Conservation (phyloP, 2,329 filamentous ascomycete genomes). For the Alternaria sp. region DNA sequence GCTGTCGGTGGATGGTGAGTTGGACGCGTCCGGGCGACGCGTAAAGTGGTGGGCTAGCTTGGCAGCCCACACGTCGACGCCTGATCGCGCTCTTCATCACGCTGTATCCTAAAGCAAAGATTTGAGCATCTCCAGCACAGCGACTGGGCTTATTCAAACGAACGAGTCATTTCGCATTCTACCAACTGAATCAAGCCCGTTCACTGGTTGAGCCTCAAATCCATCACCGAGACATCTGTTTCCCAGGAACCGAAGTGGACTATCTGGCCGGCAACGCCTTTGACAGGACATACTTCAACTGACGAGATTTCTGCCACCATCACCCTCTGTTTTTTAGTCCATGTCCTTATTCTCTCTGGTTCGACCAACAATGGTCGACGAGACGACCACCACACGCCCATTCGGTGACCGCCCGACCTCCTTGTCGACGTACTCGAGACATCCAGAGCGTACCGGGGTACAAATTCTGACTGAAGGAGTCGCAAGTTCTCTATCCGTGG, state of each 20-base stretch:
- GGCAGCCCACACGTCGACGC: constrained; percentile 12
- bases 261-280: neutral
- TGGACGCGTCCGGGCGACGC: constrained; percentile 37
- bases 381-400: neutral
- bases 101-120: neutral
- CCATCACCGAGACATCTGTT: neutral
- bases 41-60: constrained; percentile 36
- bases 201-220: neutral
- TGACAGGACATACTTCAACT: neutral
- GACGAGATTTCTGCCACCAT: no score
- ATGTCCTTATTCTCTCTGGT: no score
- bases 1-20: constrained; percentile 13
- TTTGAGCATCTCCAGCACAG: neutral
- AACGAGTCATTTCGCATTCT: neutral
- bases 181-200: neutral
- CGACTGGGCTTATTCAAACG: neutral
- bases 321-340: no score
- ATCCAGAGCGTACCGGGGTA: neutral
- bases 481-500: neutral
- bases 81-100: neutral
- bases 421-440: neutral
- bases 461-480: neutral
- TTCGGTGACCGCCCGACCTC: neutral
- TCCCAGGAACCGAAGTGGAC: neutral
- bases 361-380: no score